Evolutionary conservation across 768 basidiomycete genomes (phyloP).

Genomic region (Leccinum incarnatum): DNA sequence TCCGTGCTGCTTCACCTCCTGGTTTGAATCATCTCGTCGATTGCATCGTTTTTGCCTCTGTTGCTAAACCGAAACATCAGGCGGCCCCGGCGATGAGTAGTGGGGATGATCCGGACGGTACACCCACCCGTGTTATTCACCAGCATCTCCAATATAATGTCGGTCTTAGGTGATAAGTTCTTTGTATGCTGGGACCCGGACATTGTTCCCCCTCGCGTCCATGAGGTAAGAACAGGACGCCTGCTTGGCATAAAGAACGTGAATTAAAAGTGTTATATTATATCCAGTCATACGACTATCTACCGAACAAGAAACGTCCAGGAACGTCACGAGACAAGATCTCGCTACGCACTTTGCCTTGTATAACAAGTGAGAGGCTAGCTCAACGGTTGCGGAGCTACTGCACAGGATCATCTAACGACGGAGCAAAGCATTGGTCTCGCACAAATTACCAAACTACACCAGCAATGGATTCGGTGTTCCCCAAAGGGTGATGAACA

Average conservation of each 20-base stretch:
- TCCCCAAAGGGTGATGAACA: conserved; percentile 52
- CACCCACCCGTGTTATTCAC: background rate
- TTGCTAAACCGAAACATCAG: conserved; percentile 53
- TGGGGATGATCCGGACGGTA: conserved; percentile 63
- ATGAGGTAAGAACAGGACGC: conserved; percentile 40
- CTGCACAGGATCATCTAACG: background rate
- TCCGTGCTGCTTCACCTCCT: conserved; percentile 53
- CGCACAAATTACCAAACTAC: conserved; percentile 54
- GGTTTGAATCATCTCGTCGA: conserved; percentile 57
- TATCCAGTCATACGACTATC: conserved; percentile 62
- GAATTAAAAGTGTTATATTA: background rate
- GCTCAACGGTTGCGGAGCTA: background rate
- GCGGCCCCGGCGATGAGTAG: conserved; percentile 70
- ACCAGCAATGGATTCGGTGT: conserved; percentile 56
- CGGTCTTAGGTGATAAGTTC: conserved; percentile 53
- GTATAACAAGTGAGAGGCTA: conserved; percentile 52
- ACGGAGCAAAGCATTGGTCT: conserved; percentile 47
- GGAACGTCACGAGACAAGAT: conserved; percentile 51
- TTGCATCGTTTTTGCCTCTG: conserved; percentile 64
- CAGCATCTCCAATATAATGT: background rate
- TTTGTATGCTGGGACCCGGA: conserved; percentile 71
- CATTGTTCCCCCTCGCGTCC: conserved; percentile 51
- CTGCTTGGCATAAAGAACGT: no score
- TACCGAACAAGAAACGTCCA: conserved; percentile 54
- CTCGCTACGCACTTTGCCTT: conserved; percentile 64